Percentiles rank a stretch among this genome's conserved stretches.
phyloP scores from a whole-genome alignment of 2,329 filamentous ascomycete species.

The Aspergillus texensis region DNA sequence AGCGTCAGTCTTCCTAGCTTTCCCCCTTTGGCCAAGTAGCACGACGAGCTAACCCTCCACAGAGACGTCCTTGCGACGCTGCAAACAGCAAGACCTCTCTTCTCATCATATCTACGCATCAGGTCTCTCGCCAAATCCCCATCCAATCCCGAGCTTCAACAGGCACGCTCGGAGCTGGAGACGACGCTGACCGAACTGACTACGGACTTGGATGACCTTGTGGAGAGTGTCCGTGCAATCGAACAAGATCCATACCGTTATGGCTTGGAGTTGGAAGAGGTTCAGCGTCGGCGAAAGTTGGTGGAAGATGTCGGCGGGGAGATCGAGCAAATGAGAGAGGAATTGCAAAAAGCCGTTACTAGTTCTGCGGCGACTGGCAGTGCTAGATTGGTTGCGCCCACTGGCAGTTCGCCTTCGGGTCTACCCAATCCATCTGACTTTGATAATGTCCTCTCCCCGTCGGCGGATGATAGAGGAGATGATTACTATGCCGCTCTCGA shows the following conservation, averaged over 20 bases:
- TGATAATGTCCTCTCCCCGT: conserved; percentile 42
- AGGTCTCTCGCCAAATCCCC: conserved; percentile 76
- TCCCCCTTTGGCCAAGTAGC: conserved; percentile 4
- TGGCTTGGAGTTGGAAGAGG: conserved; percentile 81
- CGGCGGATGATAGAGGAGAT: conserved; percentile 53
- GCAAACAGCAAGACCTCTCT: conserved; percentile 77
- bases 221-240: conserved; percentile 82
- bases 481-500: conserved; percentile 81
- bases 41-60: conserved; percentile 15
- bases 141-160: conserved; percentile 69
- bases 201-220: conserved; percentile 85
- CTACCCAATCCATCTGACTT: conserved; percentile 65
- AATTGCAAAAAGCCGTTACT: conserved; percentile 66
- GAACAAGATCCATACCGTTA: conserved; percentile 86
- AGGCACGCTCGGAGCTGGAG: conserved; percentile 73
- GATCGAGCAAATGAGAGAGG: conserved; percentile 84
- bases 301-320: conserved; percentile 89
- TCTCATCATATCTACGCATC: conserved; percentile 94
- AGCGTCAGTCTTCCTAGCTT: conserved; percentile 35
- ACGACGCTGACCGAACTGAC: conserved; percentile 73
- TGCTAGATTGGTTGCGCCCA: neutral
- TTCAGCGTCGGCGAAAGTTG: conserved; percentile 75
- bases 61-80: conserved; percentile 90
- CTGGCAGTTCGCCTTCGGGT: conserved; percentile 28
- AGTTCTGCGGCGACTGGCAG: conserved; percentile 30